Percentiles rank a stretch among this genome's conserved stretches.
Conservation (phyloP, 2,329 filamentous ascomycete genomes). For the Didymella pinodella region DNA sequence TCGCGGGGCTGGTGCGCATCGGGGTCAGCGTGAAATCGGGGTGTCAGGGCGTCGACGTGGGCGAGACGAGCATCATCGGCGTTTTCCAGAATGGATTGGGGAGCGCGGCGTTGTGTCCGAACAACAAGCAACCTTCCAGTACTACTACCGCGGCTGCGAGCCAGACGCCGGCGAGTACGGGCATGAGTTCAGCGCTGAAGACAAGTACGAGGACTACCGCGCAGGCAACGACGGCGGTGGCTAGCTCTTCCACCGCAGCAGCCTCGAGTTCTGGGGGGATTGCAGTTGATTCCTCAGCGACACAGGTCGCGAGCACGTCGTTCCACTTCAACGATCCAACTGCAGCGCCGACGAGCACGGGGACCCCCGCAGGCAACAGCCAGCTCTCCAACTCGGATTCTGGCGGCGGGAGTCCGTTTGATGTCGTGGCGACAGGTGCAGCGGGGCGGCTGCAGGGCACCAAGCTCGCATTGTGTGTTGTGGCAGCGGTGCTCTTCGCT, state of each 20-base stretch:
- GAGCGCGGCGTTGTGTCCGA: slow-evolving; percentile 51
- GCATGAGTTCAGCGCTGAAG: slow-evolving; percentile 8
- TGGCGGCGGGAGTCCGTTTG: slow-evolving; percentile 58
- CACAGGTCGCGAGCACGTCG: slow-evolving; percentile 12
- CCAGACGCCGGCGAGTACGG: no score
- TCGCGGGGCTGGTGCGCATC: slow-evolving; percentile 52
- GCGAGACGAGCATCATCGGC: slow-evolving; percentile 52
- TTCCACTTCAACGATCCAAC: background rate
- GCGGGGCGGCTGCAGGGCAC: slow-evolving; percentile 22
- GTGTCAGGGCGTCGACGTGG: slow-evolving; percentile 48
- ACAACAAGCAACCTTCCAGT: slow-evolving; percentile 36
- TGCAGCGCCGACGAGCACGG: slow-evolving; percentile 18
- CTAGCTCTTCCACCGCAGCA: slow-evolving; percentile 10
- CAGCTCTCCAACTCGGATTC: slow-evolving; percentile 49
- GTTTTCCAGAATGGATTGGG: slow-evolving; percentile 54
- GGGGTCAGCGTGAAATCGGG: slow-evolving; percentile 41
- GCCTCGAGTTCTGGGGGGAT: slow-evolving; percentile 14
- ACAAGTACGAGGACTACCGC: slow-evolving; percentile 11
- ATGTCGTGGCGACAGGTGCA: slow-evolving; percentile 40
- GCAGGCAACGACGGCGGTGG: slow-evolving; percentile 16
- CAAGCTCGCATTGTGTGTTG: background rate
- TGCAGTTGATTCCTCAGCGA: slow-evolving; percentile 27
- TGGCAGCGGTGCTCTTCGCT: background rate
- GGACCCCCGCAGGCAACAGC: slow-evolving; percentile 20
- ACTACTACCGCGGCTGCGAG: slow-evolving; percentile 14